phyloP scores from a whole-genome alignment of 768 basidiomycete genomes.

The Tulasnella sp. region DNA sequence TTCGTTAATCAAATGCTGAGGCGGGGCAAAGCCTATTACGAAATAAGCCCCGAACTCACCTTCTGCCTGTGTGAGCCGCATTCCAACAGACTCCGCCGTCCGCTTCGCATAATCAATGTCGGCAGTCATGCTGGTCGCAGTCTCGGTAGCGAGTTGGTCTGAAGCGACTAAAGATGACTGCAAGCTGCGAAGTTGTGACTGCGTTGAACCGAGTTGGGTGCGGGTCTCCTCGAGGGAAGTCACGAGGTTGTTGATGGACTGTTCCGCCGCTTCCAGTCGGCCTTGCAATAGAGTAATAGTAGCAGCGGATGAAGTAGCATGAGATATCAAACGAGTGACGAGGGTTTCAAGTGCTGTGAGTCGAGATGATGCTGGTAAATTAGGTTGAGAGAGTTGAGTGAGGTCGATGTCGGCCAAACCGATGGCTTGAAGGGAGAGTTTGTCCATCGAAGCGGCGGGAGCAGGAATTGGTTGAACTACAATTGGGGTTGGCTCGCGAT shows the following conservation, averaged over 20 bases:
- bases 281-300: slow-evolving; percentile 3
- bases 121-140: not conserved
- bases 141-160: not conserved
- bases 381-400: not conserved
- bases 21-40: not conserved
- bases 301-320: slow-evolving; percentile 8
- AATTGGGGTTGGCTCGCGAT: not conserved
- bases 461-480: slow-evolving; percentile 7
- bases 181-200: slow-evolving; percentile 1
- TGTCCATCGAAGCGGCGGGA: not conserved
- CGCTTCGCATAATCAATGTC: not conserved
- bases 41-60: slow-evolving; percentile 8
- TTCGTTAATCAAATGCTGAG: not conserved
- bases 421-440: slow-evolving; percentile 1
- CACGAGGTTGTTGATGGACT: slow-evolving; percentile 8
- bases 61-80: slow-evolving; percentile 8
- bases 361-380: not conserved
- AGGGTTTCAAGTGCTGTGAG: slow-evolving; percentile 9
- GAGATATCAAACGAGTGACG: slow-evolving; percentile 16
- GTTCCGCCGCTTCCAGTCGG: slow-evolving; percentile 8
- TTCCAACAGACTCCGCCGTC: slow-evolving; percentile 13
- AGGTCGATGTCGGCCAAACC: slow-evolving; percentile 11
- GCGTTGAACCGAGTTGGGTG: not conserved
- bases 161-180: not conserved
- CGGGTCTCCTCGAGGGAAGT: slow-evolving; percentile 5